Conservation (phyloP, 345 rosid species). For the Moringa oleifera region DNA sequence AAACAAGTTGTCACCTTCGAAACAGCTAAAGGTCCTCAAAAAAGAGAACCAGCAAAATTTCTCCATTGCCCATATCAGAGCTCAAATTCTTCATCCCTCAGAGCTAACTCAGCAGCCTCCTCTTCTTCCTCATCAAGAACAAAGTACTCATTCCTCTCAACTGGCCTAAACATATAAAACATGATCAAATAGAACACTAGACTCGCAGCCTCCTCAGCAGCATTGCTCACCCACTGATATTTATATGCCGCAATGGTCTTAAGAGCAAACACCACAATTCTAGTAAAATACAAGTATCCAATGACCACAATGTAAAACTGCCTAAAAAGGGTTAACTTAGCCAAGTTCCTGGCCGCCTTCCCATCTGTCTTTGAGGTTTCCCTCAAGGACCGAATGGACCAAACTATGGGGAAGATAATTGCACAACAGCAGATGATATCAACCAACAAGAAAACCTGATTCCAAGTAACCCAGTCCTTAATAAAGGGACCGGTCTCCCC, state of each 20-base stretch:
- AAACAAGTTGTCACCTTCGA: not conserved
- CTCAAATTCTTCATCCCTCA: slow-evolving; percentile 81
- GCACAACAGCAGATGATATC: slow-evolving; percentile 96
- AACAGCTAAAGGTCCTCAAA: not conserved
- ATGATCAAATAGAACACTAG: slow-evolving; percentile 65
- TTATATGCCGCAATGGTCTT: slow-evolving; percentile 83
- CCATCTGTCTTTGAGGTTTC: slow-evolving; percentile 94
- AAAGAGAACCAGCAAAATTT: slow-evolving; percentile 7
- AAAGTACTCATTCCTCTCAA: slow-evolving; percentile 87
- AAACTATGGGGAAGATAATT: slow-evolving; percentile 89
- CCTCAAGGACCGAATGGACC: slow-evolving; percentile 85
- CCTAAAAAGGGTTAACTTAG: slow-evolving; percentile 76
- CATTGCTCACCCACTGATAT: slow-evolving; percentile 94
- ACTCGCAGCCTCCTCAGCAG: slow-evolving; percentile 85
- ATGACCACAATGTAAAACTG: slow-evolving; percentile 89
- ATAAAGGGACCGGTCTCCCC: slow-evolving; percentile 94
- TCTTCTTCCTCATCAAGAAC: slow-evolving; percentile 86
- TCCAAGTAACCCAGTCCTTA: slow-evolving; percentile 92
- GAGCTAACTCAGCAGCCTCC: slow-evolving; percentile 80
- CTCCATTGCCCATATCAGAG: slow-evolving; percentile 34
- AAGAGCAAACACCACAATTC: slow-evolving; percentile 85
- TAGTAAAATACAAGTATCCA: slow-evolving; percentile 83
- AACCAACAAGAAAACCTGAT: slow-evolving; percentile 79
- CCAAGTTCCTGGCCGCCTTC: slow-evolving; percentile 84
- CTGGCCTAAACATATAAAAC: slow-evolving; percentile 92